Percentiles rank a stretch among this genome's conserved stretches.
Evolutionary conservation across 1,284 basidiomycete genomes (phyloP).

Genomic region (Trichosporon faecale): DNA sequence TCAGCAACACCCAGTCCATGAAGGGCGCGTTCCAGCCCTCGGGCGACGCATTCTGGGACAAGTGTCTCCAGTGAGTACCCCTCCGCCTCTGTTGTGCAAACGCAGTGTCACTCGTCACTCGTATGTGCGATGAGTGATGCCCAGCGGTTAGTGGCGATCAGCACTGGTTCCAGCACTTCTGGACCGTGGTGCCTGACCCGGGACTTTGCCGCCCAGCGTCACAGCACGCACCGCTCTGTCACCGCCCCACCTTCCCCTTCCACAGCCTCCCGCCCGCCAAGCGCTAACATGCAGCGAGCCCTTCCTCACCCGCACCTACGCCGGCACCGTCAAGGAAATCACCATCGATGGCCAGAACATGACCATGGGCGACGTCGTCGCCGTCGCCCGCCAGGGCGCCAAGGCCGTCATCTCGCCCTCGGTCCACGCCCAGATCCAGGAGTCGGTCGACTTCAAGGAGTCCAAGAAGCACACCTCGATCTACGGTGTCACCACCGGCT

Average conservation of each 20-base stretch:
- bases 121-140: neutral
- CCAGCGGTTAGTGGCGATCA: neutral
- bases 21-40: constrained; percentile 9
- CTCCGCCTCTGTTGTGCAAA: neutral
- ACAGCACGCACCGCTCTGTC: neutral
- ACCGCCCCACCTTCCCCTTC: neutral
- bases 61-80: constrained; percentile 2
- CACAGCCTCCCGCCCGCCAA: neutral
- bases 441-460: constrained; percentile 26
- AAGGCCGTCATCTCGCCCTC: constrained; percentile 17
- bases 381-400: constrained; percentile 23
- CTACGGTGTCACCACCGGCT: constrained; percentile 28
- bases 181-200: neutral
- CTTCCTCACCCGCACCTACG: constrained; percentile 21
- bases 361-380: constrained; percentile 23
- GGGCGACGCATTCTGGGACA: constrained; percentile 2
- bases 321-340: constrained; percentile 14
- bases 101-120: too few relatives aligned
- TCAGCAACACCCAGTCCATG: neutral
- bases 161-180: neutral
- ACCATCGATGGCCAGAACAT: constrained; percentile 22
- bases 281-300: constrained; percentile 16
- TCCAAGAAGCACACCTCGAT: constrained; percentile 27
- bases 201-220: neutral
- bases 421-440: constrained; percentile 19